Percentiles rank a stretch among this genome's conserved stretches.
Evolutionary conservation across 2,329 filamentous ascomycete species (phyloP).

Genomic region (Colletotrichum chlorophyti): DNA sequence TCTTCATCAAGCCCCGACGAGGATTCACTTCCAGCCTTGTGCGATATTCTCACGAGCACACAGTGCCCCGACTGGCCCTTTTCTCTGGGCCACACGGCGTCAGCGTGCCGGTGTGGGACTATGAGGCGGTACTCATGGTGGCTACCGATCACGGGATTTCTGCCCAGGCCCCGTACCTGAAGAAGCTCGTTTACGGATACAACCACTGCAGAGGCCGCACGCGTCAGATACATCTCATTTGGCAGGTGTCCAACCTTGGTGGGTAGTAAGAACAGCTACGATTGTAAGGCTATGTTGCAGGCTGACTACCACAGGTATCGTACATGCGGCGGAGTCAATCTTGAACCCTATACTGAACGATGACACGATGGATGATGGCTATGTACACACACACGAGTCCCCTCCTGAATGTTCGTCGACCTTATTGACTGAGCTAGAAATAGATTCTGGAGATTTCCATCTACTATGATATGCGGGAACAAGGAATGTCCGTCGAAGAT

Average conservation of each 20-base stretch:
- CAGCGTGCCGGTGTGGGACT: background rate
- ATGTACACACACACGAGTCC: background rate
- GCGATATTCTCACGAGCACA: background rate
- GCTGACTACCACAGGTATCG: background rate
- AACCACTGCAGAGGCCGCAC: background rate
- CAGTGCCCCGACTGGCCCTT: background rate
- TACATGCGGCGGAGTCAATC: background rate
- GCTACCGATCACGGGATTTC: background rate
- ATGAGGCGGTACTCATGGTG: background rate
- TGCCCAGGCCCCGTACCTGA: background rate
- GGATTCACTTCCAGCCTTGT: background rate
- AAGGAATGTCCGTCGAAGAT: background rate
- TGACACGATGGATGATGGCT: background rate
- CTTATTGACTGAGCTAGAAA: background rate
- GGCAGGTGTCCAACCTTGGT: background rate
- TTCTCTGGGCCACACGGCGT: background rate
- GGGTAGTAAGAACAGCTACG: background rate
- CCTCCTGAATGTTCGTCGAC: background rate
- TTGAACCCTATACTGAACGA: background rate
- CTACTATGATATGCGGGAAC: background rate
- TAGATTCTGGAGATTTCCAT: constrained; percentile 3
- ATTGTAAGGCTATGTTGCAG: background rate
- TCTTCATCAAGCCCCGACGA: background rate
- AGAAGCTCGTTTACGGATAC: background rate
- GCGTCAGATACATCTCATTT: background rate